These are phyloP conservation scores for Dryas alaskensis DNA, from an alignment of 306 rosid species.

Conservation along the genomic window DNA sequence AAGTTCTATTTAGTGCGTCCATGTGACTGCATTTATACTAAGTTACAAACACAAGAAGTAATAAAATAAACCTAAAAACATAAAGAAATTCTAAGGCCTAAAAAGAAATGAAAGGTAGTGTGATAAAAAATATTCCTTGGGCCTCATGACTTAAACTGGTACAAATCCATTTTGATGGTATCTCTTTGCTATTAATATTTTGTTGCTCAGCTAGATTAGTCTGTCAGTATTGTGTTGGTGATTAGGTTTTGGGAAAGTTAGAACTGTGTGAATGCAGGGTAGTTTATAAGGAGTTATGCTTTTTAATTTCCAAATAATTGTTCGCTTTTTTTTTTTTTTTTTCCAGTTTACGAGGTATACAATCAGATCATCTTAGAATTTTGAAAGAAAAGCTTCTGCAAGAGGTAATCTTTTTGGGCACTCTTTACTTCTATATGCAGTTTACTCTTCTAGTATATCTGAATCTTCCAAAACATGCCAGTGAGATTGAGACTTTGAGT, in stretches of 20 bases:
- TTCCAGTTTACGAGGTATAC: constrained; percentile 72
- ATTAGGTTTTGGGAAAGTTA: background rate
- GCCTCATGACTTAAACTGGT: background rate
- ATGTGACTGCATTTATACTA: background rate
- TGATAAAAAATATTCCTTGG: background rate
- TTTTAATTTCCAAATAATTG: constrained; percentile 19
- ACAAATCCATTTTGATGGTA: background rate
- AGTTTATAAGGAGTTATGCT: constrained; percentile 19
- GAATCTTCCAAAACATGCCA: constrained; percentile 19
- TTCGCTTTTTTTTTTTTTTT: constrained; percentile 18
- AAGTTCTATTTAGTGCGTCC: background rate
- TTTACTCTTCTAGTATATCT: constrained; percentile 21
- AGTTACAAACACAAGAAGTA: background rate
- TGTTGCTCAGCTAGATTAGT: constrained; percentile 3
- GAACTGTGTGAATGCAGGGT: background rate
- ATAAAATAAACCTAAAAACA: background rate
- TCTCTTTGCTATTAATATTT: background rate
- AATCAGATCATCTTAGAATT: constrained; percentile 59
- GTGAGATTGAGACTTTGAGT: background rate
- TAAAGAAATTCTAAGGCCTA: too few relatives aligned
- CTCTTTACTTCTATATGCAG: constrained; percentile 7
- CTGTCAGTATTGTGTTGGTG: background rate
- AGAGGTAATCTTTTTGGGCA: constrained; percentile 55
- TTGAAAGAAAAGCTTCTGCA: constrained; percentile 79
- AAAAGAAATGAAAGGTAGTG: background rate